A percentile compares a stretch with the other conserved stretches of the same genome.
Conservation (phyloP, 306 rosid genomes). For the Acacia melanoxylon region DNA sequence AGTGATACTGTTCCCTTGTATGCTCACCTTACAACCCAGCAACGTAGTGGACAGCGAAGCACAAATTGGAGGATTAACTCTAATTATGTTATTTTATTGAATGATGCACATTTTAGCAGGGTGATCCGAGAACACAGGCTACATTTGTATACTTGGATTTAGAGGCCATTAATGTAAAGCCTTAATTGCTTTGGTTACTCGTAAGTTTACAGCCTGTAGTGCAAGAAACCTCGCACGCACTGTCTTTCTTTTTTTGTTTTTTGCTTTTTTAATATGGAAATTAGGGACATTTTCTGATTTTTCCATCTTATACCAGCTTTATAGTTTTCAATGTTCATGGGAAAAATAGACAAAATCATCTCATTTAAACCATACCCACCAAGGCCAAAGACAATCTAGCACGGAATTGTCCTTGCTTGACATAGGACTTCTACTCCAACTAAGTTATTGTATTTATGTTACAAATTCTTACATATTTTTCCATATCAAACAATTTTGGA, state of each 20-base stretch:
- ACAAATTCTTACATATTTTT: neutral
- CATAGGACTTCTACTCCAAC: no score
- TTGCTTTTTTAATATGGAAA: neutral
- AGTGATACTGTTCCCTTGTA: constrained; percentile 39
- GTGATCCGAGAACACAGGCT: constrained; percentile 38
- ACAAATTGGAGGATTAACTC: constrained; percentile 32
- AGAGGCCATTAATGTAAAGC: constrained; percentile 23
- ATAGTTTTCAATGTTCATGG: neutral
- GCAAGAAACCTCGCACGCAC: neutral
- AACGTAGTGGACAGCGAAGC: constrained; percentile 39
- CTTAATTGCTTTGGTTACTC: constrained; percentile 25
- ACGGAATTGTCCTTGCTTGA: neutral
- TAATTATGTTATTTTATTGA: constrained; percentile 23
- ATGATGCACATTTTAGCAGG: neutral
- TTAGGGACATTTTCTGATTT: neutral
- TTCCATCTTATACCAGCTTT: neutral
- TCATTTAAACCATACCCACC: neutral
- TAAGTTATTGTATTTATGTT: no score
- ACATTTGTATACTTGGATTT: constrained; percentile 19
- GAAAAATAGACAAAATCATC: neutral
- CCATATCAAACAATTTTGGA: constrained; percentile 4
- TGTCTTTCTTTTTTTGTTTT: neutral
- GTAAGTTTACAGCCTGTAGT: constrained; percentile 18
- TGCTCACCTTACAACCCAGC: constrained; percentile 31
- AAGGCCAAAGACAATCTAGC: neutral